These are phyloP conservation scores for Capsicum pubescens DNA, from an alignment of 257 asterid genomes.

Conservation along the genomic window DNA sequence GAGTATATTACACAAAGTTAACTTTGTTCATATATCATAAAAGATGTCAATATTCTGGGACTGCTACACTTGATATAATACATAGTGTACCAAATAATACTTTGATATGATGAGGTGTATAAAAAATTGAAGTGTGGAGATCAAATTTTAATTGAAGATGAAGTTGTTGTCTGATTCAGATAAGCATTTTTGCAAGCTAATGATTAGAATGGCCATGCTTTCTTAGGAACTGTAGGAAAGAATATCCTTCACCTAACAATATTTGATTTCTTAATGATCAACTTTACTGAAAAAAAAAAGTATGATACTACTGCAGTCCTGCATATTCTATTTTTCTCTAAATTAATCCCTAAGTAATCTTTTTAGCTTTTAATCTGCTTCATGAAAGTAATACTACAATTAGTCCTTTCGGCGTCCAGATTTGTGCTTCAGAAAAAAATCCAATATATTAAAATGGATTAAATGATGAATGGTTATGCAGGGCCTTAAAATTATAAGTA, in stretches of 20 bases:
- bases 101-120: background rate
- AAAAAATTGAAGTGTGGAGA: background rate
- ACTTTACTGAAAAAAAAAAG: background rate
- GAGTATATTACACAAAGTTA: background rate
- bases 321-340: background rate
- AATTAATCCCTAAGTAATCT: background rate
- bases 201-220: background rate
- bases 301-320: background rate
- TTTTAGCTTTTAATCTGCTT: background rate
- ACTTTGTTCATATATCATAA: background rate
- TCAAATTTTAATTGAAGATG: background rate
- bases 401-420: background rate
- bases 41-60: background rate
- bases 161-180: background rate
- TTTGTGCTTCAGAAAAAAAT: background rate
- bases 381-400: background rate
- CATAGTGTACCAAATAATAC: background rate
- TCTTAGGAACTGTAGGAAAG: background rate
- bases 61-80: conserved; percentile 8
- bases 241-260: background rate
- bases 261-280: background rate
- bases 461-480: background rate
- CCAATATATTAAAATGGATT: background rate
- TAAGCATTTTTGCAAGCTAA: conserved; percentile 14
- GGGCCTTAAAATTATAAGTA: background rate